phyloP scores from a whole-genome alignment of 345 rosid genomes.

The Camelina laxa region DNA sequence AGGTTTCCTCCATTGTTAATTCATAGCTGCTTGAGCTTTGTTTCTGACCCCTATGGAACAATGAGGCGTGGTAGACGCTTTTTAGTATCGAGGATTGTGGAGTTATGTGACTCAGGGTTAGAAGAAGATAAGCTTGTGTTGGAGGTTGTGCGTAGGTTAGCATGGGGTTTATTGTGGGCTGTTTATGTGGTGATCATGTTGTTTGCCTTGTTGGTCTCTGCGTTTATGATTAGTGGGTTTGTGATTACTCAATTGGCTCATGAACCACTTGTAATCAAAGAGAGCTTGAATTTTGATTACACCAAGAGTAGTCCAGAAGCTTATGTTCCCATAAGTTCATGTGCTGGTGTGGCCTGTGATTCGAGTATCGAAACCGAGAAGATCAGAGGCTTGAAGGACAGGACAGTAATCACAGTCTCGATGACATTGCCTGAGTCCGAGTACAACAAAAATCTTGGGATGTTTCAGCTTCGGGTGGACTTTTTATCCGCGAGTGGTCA shows the following conservation, averaged over 20 bases:
- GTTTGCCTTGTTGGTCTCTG: constrained; percentile 59
- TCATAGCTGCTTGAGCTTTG: constrained; percentile 45
- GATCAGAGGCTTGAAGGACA: constrained; percentile 7
- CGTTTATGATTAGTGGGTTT: constrained; percentile 59
- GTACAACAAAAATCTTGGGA: constrained; percentile 77
- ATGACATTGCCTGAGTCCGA: constrained; percentile 71
- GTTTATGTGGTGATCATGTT: constrained; percentile 60
- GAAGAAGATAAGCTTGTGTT: constrained; percentile 51
- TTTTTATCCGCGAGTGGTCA: constrained; percentile 62
- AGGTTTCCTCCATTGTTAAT: constrained; percentile 54
- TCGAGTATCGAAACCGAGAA: constrained; percentile 35
- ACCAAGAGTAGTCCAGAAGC: constrained; percentile 62
- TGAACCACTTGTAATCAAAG: constrained; percentile 61
- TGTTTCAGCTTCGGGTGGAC: constrained; percentile 84
- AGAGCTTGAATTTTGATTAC: constrained; percentile 58
- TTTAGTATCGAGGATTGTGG: constrained; percentile 35
- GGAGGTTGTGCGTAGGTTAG: constrained; percentile 52
- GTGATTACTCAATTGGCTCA: constrained; percentile 60
- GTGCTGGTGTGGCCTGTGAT: constrained; percentile 51
- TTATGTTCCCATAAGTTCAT: constrained; percentile 56
- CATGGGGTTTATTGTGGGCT: constrained; percentile 70
- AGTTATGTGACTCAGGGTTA: constrained; percentile 46
- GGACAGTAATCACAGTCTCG: constrained; percentile 29
- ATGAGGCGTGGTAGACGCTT: constrained; percentile 50
- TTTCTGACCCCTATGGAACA: constrained; percentile 60